Base-by-base conservation (phyloP, 2,329 filamentous ascomycete species). In the Sordariomycetes sp. region DNA sequence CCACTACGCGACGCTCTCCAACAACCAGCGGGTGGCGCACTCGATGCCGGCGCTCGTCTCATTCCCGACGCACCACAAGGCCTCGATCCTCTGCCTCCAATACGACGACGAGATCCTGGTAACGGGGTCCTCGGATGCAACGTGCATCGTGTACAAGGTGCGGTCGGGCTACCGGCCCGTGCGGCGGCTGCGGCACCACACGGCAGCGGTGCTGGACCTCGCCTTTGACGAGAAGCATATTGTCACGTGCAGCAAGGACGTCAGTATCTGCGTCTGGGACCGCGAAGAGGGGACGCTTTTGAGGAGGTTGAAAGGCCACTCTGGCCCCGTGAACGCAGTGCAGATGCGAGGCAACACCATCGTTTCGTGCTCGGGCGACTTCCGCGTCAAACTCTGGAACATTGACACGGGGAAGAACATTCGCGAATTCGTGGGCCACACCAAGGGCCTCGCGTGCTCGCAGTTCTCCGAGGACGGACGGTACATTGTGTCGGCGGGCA, bases 391-490 rank as follows among this genome's bases (percentile, higher is more conserved):
- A 74, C 77, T 99, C 59, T 99, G 94, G 94, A 95, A 96, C 68
- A 85, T 97, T 59, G 85, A 90, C 64, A 90, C 88, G 45, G 91
- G 90, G 57, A 85, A 87, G 65, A 89, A 89, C 64, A 87, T 96
- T 66, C 90, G 91, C 65, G 90, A 96, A 69, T 95, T 99, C 67
- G 76, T 80, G 6, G 90, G 89, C 57, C 90, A 95, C 70, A 94
- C 90, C 69, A 91, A 95, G 67, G 94, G 94, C 8, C 81, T 99
- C 35, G 94, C 94, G 2, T 96, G 94, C 69, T 90, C 94, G 57
- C 94, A 99, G 69, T 96, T 97, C 70, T 92, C 87, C 48, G 90
- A 96, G 64, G 92, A 99, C 67, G 90, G 90, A n/a, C 85, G 88
- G 56, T 94, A 88, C 62, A 90, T 99, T 53, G 87, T 95, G 53